Conservation (phyloP, 371 early-diverging fungal genomes). For the Lichtheimia hyalospora region DNA sequence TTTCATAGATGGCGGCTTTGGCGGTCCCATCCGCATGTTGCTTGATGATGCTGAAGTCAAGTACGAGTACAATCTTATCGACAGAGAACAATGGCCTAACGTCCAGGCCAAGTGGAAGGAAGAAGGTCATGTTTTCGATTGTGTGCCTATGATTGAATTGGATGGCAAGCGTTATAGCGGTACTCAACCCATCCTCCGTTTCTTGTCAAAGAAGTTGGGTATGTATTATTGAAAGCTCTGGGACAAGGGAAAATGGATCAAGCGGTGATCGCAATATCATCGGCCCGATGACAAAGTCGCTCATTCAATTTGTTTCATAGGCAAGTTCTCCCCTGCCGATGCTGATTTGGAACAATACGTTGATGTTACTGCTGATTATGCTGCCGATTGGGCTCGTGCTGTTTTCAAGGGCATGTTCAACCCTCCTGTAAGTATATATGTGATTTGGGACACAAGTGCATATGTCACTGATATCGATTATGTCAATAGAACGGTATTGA, state of each 20-base stretch:
- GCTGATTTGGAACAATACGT: conserved; percentile 8
- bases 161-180: conserved; percentile 2
- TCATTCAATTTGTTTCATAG: neutral
- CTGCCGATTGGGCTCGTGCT: neutral
- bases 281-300: too few species aligned
- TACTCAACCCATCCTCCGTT: conserved; percentile 8
- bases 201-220: conserved; percentile 8
- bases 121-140: neutral
- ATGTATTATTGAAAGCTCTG: neutral
- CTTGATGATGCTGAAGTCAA: too few species aligned
- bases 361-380: conserved; percentile 8
- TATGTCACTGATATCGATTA: too few species aligned
- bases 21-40: too few species aligned
- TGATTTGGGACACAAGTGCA: neutral
- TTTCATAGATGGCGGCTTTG: too few species aligned
- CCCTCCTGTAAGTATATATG: neutral
- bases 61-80: too few species aligned
- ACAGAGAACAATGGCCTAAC: neutral
- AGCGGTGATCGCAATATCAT: too few species aligned
- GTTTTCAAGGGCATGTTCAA: neutral
- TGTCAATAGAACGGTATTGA: neutral
- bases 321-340: conserved; percentile 3
- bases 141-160: conserved; percentile 4
- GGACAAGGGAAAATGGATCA: too few species aligned
- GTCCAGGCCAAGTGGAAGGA: neutral